Percentiles rank a stretch among this genome's conserved stretches.
These are phyloP conservation scores for Mycena filopes DNA, from an alignment of 768 basidiomycete genomes.

Conservation along the genomic window DNA sequence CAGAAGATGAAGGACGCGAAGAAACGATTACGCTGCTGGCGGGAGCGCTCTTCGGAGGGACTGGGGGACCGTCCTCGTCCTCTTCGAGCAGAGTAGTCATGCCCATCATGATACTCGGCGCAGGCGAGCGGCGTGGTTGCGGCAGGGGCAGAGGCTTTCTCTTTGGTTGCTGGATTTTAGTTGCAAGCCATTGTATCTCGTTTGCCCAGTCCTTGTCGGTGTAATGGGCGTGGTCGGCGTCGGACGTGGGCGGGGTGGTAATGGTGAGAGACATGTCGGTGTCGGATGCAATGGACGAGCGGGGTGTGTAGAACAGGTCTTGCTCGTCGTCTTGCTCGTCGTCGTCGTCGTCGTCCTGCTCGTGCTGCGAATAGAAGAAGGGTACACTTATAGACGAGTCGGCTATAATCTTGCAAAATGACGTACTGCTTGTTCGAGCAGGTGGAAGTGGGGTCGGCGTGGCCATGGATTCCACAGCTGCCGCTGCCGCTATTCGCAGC, in stretches of 20 bases:
- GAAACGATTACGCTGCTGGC: constrained; percentile 23
- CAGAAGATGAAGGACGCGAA: not conserved
- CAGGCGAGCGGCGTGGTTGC: constrained; percentile 30
- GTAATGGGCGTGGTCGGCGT: constrained; percentile 39
- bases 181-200: constrained; percentile 73
- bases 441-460: constrained; percentile 3
- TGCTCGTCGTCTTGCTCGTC: constrained; percentile 22
- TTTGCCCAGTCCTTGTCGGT: constrained; percentile 74
- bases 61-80: constrained; percentile 51
- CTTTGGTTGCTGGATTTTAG: constrained; percentile 31
- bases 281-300: constrained; percentile 30
- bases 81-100: constrained; percentile 66
- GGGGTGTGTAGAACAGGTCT: constrained; percentile 33
- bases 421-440: constrained; percentile 16
- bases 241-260: constrained; percentile 32
- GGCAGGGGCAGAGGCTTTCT: constrained; percentile 34
- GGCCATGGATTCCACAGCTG: not conserved
- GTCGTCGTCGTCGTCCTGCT: not conserved
- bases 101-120: constrained; percentile 58
- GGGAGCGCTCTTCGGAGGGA: constrained; percentile 16
- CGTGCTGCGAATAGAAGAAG: constrained; percentile 27
- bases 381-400: not conserved
- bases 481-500: constrained; percentile 57
- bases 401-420: constrained; percentile 12
- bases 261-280: constrained; percentile 34